Percentiles rank a stretch among this genome's conserved stretches.
phyloP scores from a whole-genome alignment of 2,329 filamentous ascomycete species.

The Tolypocladium capitatum region DNA sequence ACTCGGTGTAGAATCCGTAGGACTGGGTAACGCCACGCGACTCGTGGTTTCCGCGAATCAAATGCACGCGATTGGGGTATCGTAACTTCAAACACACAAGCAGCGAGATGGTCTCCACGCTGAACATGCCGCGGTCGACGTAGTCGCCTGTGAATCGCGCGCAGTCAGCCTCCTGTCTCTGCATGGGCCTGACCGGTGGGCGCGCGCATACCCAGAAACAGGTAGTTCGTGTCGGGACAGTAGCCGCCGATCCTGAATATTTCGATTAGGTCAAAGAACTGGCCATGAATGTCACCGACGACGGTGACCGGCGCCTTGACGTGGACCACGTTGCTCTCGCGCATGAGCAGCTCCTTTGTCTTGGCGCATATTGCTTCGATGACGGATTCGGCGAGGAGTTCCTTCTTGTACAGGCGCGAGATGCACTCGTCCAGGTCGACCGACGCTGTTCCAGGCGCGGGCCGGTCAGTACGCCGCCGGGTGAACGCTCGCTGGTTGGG shows the following conservation, averaged over 20 bases:
- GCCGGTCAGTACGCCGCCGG: background rate
- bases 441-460: constrained; percentile 46
- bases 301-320: constrained; percentile 92
- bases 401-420: constrained; percentile 89
- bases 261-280: constrained; percentile 98
- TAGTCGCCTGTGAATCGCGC: constrained; percentile 61
- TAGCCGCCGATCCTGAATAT: constrained; percentile 97
- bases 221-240: constrained; percentile 95
- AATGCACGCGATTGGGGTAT: constrained; percentile 88
- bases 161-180: background rate
- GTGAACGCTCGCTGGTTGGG: background rate
- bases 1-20: constrained; percentile 98
- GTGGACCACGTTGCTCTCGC: constrained; percentile 98
- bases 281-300: constrained; percentile 95
- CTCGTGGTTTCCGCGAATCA: constrained; percentile 97
- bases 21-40: constrained; percentile 95
- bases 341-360: constrained; percentile 97
- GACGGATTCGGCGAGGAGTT: constrained; percentile 90
- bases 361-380: constrained; percentile 99
- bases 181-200: background rate
- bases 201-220: constrained; percentile 65
- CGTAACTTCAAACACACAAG: constrained; percentile 94
- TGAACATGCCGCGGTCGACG: constrained; percentile 96
- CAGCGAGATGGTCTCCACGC: constrained; percentile 95
- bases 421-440: constrained; percentile 99